Base-by-base conservation (phyloP, 495 filamentous ascomycete genomes). In the Emericellopsis terricola region DNA sequence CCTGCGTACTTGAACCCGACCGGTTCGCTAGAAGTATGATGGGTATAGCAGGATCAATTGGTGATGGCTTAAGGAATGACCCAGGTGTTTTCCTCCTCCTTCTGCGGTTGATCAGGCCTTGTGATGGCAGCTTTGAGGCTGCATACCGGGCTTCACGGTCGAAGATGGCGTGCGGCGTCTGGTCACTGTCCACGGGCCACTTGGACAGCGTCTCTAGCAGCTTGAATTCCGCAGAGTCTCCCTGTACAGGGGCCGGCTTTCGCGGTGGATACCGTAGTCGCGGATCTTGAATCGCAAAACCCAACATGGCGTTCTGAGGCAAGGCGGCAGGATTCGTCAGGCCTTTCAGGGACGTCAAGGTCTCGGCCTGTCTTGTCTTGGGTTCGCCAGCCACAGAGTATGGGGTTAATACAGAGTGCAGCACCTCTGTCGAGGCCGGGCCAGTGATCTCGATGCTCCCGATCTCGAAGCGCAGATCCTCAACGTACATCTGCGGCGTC, bases 391-490 rank as follows among this genome's bases (percentile, higher is more conserved):
- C 40, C 19, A 41, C 36, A 10, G 37, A 29, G 38, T 40, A 70
- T 15, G 85, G 76, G 31, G 68, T 64, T 33, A 97, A 64, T 13
- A 78, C 59, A 5, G 76, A 68, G 15, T 85, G 57, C 2, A 97
- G 57, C 2, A 83, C 65, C 51, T 94, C 84, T 2, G 79, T 85
- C 5, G 83, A 79, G 2, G 67, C 79, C 1, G 89, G 84, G 0
- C 89, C 89, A 0, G 69, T 76, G 35, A 94, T 59, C 41, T 93
- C 80, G 33, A 96, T 87, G 48, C 84, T 94, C 29, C 89, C 89
- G 50, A 97, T 78, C 43, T 96, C 86, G 46, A 83, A 96, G 2
- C 89, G 71, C 10, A 97, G 51, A 47, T 97, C 89, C 48, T 94
- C 82, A n/a, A 93, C 48, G 36, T 71, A 73, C 15, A 87, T 71